Conservation (phyloP, 306 rosid species). For the Pyrus bretschneideri region DNA sequence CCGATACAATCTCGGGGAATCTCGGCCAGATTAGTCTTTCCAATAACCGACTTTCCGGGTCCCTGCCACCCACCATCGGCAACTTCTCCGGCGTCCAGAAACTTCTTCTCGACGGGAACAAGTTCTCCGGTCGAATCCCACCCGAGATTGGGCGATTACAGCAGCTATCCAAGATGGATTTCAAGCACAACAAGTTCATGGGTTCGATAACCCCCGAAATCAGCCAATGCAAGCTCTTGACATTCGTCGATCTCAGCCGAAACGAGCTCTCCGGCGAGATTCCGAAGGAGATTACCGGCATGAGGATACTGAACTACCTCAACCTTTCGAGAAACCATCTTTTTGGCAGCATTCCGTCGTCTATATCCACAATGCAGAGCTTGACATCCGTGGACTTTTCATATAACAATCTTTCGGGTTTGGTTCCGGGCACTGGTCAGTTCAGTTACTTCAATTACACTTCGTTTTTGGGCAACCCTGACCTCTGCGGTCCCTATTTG, state of each 20-base stretch:
- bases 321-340: conserved; percentile 81
- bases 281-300: conserved; percentile 69
- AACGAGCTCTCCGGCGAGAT: conserved; percentile 73
- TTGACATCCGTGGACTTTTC: conserved; percentile 90
- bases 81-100: conserved; percentile 87
- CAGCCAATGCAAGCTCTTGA: conserved; percentile 71
- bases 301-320: conserved; percentile 82
- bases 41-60: conserved; percentile 63
- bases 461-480: conserved; percentile 74
- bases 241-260: conserved; percentile 81
- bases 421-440: conserved; percentile 95
- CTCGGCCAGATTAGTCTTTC: conserved; percentile 90
- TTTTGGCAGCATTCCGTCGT: conserved; percentile 66
- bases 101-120: conserved; percentile 83
- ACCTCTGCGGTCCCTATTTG: conserved; percentile 86
- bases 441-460: conserved; percentile 95
- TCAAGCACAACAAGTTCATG: conserved; percentile 69
- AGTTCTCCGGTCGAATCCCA: conserved; percentile 68
- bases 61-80: conserved; percentile 69
- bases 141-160: conserved; percentile 73
- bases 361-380: conserved; percentile 84
- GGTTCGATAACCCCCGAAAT: conserved; percentile 62
- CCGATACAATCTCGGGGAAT: conserved; percentile 33
- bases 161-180: conserved; percentile 82
- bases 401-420: conserved; percentile 86